phyloP scores from a whole-genome alignment of 805 yeast species.

The Candida michaelii region DNA sequence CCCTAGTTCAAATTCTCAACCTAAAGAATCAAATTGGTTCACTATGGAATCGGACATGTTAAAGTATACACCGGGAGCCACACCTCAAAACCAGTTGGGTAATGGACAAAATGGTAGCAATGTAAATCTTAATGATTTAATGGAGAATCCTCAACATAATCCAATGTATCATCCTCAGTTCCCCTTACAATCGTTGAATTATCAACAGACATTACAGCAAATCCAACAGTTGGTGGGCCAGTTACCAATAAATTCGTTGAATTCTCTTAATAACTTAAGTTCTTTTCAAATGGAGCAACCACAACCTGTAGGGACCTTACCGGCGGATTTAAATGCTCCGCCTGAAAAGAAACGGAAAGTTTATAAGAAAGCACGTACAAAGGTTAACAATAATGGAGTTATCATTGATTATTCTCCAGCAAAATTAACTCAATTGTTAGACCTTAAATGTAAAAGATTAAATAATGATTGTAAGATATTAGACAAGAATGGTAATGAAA shows the following conservation, averaged over 20 bases:
- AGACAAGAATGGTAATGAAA: constrained; percentile 29
- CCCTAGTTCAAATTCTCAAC: constrained; percentile 8
- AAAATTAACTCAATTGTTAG: constrained; percentile 28
- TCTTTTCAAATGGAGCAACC: not conserved
- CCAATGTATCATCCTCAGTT: not conserved
- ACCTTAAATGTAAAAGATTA: constrained; percentile 22
- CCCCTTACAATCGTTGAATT: constrained; percentile 2
- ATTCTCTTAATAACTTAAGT: not conserved
- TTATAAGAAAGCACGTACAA: constrained; percentile 6
- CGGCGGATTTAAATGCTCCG: not conserved
- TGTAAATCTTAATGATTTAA: not conserved
- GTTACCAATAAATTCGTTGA: constrained; percentile 1
- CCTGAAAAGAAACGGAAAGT: constrained; percentile 7
- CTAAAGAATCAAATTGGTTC: constrained; percentile 3
- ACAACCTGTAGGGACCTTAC: not conserved
- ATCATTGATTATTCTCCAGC: constrained; percentile 26
- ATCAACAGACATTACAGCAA: constrained; percentile 7
- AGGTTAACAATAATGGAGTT: constrained; percentile 9
- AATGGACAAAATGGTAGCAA: not conserved
- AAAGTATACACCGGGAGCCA: not conserved
- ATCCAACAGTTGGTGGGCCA: constrained; percentile 7
- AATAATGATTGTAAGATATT: constrained; percentile 24
- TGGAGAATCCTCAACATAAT: constrained; percentile 1
- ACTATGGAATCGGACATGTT: constrained; percentile 6
- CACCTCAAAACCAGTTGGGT: not conserved